Percentiles rank a stretch among this genome's conserved stretches.
Conservation (phyloP, 2,329 filamentous ascomycete genomes). For the Diplodia seriata region DNA sequence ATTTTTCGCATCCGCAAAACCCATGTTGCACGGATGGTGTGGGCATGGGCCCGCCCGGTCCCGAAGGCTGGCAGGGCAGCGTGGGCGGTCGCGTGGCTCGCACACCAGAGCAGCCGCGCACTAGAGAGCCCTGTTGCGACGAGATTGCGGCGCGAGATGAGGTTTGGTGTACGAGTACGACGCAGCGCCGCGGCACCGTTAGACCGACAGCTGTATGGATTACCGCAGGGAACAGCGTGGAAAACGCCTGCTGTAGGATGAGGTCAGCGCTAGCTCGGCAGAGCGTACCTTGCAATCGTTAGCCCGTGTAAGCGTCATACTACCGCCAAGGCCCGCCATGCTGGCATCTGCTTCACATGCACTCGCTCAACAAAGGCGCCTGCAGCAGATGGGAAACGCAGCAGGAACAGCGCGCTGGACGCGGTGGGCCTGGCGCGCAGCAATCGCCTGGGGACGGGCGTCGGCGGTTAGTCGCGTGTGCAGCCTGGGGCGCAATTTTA, state of each 20-base stretch:
- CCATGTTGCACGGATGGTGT: conserved; percentile 17
- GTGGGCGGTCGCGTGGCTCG: conserved; percentile 22
- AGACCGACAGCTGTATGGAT: background rate
- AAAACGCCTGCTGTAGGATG: conserved; percentile 13
- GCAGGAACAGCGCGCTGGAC: background rate
- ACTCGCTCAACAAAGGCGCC: background rate
- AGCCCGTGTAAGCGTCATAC: conserved; percentile 29
- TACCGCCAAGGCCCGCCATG: background rate
- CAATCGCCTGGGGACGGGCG: conserved; percentile 25
- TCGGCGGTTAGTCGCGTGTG: conserved; percentile 28
- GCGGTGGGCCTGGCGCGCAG: conserved; percentile 13
- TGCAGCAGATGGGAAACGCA: conserved; percentile 12
- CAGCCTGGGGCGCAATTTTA: conserved; percentile 28
- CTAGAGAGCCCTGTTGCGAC: background rate
- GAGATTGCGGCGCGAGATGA: conserved; percentile 23
- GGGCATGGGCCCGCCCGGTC: background rate
- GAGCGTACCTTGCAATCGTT: conserved; percentile 7
- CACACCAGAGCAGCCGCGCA: background rate
- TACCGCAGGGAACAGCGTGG: no score
- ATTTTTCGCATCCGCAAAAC: conserved; percentile 5
- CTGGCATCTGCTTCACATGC: conserved; percentile 5
- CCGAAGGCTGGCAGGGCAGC: background rate
- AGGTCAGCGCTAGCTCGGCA: conserved; percentile 12
- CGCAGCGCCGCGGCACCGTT: background rate
- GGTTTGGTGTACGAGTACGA: conserved; percentile 17